A percentile compares a stretch with the other conserved stretches of the same genome.
Conservation (phyloP, 2,329 filamentous ascomycete species). For the Clarireedia sp. region DNA sequence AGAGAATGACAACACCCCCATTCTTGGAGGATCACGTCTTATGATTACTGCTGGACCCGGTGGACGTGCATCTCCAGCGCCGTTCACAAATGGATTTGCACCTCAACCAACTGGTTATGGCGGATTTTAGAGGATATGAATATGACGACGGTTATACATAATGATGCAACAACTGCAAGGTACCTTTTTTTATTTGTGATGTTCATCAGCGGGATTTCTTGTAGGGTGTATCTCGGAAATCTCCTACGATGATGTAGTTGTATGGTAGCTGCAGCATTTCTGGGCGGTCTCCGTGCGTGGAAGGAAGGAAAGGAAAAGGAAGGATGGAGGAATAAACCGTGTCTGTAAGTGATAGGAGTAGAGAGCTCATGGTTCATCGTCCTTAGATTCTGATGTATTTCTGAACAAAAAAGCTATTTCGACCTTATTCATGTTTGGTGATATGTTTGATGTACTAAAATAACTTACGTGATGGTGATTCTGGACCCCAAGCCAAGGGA, state of each 20-base stretch:
- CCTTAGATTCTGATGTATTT: slow-evolving; percentile 23
- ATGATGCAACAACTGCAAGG: slow-evolving; percentile 25
- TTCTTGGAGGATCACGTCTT: slow-evolving; percentile 77
- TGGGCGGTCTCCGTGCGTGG: slow-evolving; percentile 14
- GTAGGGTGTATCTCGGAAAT: slow-evolving; percentile 18
- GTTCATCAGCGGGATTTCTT: slow-evolving; percentile 19
- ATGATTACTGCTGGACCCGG: slow-evolving; percentile 90
- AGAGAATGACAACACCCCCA: slow-evolving; percentile 88
- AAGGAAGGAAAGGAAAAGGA: background rate
- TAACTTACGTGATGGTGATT: background rate
- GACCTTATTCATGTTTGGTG: background rate
- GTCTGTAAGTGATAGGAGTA: slow-evolving; percentile 26
- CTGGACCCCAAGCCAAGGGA: background rate
- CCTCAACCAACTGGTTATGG: slow-evolving; percentile 78
- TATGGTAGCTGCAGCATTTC: slow-evolving; percentile 21
- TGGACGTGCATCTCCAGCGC: slow-evolving; percentile 44
- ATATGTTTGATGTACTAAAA: background rate
- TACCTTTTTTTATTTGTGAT: slow-evolving; percentile 19
- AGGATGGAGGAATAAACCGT: slow-evolving; percentile 5
- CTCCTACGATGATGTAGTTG: slow-evolving; percentile 25
- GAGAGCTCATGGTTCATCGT: slow-evolving; percentile 18
- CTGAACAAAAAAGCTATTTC: slow-evolving; percentile 9
- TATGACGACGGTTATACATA: slow-evolving; percentile 23
- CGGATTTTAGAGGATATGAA: slow-evolving; percentile 36
- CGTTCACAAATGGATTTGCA: slow-evolving; percentile 79